Conservation (phyloP, 164 flowering plant genomes). For the Sedum album region DNA sequence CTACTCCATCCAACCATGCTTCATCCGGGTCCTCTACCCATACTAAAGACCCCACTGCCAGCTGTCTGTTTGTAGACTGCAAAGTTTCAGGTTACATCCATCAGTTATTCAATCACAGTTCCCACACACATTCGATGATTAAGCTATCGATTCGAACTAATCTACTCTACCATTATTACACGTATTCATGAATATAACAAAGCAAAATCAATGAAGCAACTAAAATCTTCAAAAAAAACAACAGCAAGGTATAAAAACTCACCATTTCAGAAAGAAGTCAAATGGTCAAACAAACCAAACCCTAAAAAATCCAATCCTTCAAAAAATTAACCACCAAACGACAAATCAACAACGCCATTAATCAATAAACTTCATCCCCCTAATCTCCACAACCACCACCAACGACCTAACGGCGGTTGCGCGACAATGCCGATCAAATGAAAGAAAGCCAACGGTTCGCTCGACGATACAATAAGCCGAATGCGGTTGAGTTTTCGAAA, state of each 20-base stretch:
- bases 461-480: neutral
- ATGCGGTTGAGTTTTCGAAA: too few species aligned
- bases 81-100: neutral
- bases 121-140: too few species aligned
- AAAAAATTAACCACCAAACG: neutral
- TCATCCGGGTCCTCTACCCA: conserved; percentile 82
- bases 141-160: too few species aligned
- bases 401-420: neutral
- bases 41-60: conserved; percentile 58
- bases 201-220: neutral
- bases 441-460: neutral
- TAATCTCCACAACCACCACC: neutral
- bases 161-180: too few species aligned
- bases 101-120: neutral
- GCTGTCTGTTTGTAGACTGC: conserved; percentile 41
- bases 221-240: too few species aligned
- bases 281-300: neutral
- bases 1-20: conserved; percentile 88
- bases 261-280: neutral
- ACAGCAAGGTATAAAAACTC: neutral
- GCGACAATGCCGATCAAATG: neutral
- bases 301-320: neutral
- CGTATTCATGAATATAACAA: too few species aligned
- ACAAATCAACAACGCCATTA: neutral
- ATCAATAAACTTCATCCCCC: neutral